These are phyloP conservation scores for Acanthamoeba culbertsoni DNA, from an alignment of 208 protist species.

Conservation along the genomic window DNA sequence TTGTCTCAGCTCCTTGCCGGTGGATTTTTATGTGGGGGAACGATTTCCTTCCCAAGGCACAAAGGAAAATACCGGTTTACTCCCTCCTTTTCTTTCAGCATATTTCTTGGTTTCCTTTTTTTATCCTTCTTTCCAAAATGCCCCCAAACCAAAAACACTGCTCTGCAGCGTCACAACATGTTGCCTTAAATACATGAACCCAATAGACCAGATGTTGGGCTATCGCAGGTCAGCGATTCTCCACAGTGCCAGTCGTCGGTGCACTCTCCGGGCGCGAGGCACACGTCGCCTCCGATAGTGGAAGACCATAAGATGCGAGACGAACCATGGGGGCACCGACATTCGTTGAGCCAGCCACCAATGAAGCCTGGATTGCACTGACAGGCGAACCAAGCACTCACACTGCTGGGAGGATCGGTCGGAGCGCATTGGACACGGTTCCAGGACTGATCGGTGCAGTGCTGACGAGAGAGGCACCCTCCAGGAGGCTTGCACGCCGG, in stretches of 20 bases:
- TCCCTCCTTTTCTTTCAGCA: too few species aligned
- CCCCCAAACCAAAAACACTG: too few species aligned
- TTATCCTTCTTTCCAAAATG: too few species aligned
- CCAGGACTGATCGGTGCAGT: not conserved
- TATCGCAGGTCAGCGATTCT: too few species aligned
- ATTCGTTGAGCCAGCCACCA: not conserved
- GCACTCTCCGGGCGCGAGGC: not conserved
- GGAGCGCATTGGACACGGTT: not conserved
- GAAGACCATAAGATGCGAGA: not conserved
- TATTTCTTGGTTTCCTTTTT: too few species aligned
- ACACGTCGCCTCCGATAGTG: not conserved
- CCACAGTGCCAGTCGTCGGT: conserved; percentile 6
- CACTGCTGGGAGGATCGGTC: not conserved
- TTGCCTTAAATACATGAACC: too few species aligned
- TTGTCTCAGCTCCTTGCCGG: too few species aligned
- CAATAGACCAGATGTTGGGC: too few species aligned
- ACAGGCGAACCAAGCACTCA: not conserved
- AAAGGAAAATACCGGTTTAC: too few species aligned
- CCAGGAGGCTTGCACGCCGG: not conserved
- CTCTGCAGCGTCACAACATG: too few species aligned
- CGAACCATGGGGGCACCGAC: not conserved
- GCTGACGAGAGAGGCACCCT: not conserved
- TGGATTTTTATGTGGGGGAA: too few species aligned
- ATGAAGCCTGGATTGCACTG: conserved; percentile 17
- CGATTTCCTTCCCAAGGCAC: too few species aligned